Evolutionary conservation across 1,139 yeast genomes (phyloP).

Genomic region (Schwanniomyces etchellsii): DNA sequence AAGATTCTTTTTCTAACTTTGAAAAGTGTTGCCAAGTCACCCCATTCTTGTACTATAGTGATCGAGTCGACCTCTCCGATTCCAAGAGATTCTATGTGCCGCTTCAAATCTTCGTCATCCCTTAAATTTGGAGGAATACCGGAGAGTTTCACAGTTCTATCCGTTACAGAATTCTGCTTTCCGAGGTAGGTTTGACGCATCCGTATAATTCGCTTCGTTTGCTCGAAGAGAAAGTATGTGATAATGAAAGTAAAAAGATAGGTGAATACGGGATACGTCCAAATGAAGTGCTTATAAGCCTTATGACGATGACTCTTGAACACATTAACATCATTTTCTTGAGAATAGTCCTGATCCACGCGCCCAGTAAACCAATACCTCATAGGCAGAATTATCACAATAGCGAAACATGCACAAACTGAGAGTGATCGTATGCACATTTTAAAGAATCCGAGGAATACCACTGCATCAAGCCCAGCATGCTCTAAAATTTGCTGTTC

Average conservation of each 20-base stretch:
- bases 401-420: slow-evolving; percentile 55
- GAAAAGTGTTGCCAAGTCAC: slow-evolving; percentile 58
- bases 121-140: slow-evolving; percentile 71
- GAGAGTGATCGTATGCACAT: slow-evolving; percentile 65
- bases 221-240: slow-evolving; percentile 27
- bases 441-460: slow-evolving; percentile 72
- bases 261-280: slow-evolving; percentile 40
- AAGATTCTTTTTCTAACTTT: slow-evolving; percentile 51
- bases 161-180: slow-evolving; percentile 39
- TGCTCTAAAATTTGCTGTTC: slow-evolving; percentile 79
- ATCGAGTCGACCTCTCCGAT: slow-evolving; percentile 77
- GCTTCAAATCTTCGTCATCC: slow-evolving; percentile 59
- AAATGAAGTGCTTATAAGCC: slow-evolving; percentile 20
- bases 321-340: slow-evolving; percentile 32
- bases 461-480: slow-evolving; percentile 94
- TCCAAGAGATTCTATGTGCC: slow-evolving; percentile 70
- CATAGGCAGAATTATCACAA: slow-evolving; percentile 66
- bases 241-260: slow-evolving; percentile 36
- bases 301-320: slow-evolving; percentile 2
- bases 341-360: slow-evolving; percentile 47
- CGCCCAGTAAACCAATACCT: slow-evolving; percentile 66
- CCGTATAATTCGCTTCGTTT: slow-evolving; percentile 30
- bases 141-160: slow-evolving; percentile 39
- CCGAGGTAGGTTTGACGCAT: slow-evolving; percentile 41
- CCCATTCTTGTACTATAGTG: slow-evolving; percentile 84